Percentiles rank a stretch among this genome's conserved stretches.
phyloP scores from a whole-genome alignment of 257 asterid species.

The Petrea volubilis region DNA sequence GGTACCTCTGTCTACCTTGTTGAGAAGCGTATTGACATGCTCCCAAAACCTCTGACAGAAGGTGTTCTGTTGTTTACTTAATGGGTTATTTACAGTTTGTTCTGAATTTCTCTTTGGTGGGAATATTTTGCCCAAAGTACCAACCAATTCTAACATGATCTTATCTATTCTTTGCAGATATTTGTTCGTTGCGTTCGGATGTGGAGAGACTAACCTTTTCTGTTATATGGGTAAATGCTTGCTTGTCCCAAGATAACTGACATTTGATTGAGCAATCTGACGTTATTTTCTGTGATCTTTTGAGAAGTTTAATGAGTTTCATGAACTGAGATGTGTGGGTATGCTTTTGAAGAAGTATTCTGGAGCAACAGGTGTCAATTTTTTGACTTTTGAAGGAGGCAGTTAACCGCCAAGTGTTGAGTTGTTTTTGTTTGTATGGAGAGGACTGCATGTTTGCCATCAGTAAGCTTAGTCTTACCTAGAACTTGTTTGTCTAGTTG shows the following conservation, averaged over 20 bases:
- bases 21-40: slow-evolving; percentile 98
- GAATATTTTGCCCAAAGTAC: neutral
- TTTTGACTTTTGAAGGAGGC: slow-evolving; percentile 13
- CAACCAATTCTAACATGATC: slow-evolving; percentile 11
- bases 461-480: neutral
- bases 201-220: slow-evolving; percentile 96
- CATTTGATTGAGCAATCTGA: slow-evolving; percentile 13
- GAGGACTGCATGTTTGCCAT: neutral
- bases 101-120: slow-evolving; percentile 15
- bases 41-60: slow-evolving; percentile 98
- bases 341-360: slow-evolving; percentile 1
- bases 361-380: neutral
- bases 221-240: slow-evolving; percentile 85
- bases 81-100: slow-evolving; percentile 15
- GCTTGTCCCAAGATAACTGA: slow-evolving; percentile 21
- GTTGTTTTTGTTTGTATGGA: slow-evolving; percentile 4
- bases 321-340: slow-evolving; percentile 3
- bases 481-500: slow-evolving; percentile 1
- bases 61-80: slow-evolving; percentile 44
- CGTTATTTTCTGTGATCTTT: neutral
- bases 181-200: slow-evolving; percentile 92
- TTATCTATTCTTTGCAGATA: slow-evolving; percentile 57
- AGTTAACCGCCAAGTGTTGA: slow-evolving; percentile 3
- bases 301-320: slow-evolving; percentile 18
- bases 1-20: slow-evolving; percentile 99